These are phyloP conservation scores for Candida montana DNA, from an alignment of 805 yeast genomes.

Conservation along the genomic window DNA sequence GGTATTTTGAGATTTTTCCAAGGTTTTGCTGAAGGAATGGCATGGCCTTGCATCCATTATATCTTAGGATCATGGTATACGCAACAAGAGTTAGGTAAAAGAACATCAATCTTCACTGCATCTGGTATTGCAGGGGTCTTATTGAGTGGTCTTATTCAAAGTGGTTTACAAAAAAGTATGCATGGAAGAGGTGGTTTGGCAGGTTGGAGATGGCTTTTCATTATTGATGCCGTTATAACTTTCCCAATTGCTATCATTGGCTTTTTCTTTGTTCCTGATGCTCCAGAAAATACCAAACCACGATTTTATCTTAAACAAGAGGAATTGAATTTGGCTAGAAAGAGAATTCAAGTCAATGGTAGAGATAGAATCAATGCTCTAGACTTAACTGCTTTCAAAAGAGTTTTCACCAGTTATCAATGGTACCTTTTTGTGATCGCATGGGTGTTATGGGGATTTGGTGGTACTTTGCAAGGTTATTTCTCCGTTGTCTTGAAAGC, in stretches of 20 bases:
- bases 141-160: slow-evolving; percentile 33
- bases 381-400: slow-evolving; percentile 13
- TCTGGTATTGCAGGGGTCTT: slow-evolving; percentile 8
- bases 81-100: slow-evolving; percentile 48
- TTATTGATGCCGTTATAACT: slow-evolving; percentile 11
- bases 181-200: slow-evolving; percentile 6
- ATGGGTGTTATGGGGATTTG: slow-evolving; percentile 14
- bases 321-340: slow-evolving; percentile 13
- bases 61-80: slow-evolving; percentile 52
- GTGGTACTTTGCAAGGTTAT: slow-evolving; percentile 11
- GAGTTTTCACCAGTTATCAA: slow-evolving; percentile 17
- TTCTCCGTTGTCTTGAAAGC: slow-evolving; percentile 18
- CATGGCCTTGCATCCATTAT: slow-evolving; percentile 56
- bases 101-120: slow-evolving; percentile 47
- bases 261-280: slow-evolving; percentile 34
- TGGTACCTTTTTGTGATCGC: slow-evolving; percentile 18
- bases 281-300: slow-evolving; percentile 23
- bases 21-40: slow-evolving; percentile 57
- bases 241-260: slow-evolving; percentile 22
- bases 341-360: slow-evolving; percentile 14
- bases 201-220: slow-evolving; percentile 13
- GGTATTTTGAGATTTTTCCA: slow-evolving; percentile 57
- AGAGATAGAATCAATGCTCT: slow-evolving; percentile 14
- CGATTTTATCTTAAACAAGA: slow-evolving; percentile 14
- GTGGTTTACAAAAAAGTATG: slow-evolving; percentile 8